Percentiles rank a stretch among this genome's conserved stretches.
Evolutionary conservation across 495 filamentous ascomycete genomes (phyloP).

Genomic region (Tuber melanosporum): DNA sequence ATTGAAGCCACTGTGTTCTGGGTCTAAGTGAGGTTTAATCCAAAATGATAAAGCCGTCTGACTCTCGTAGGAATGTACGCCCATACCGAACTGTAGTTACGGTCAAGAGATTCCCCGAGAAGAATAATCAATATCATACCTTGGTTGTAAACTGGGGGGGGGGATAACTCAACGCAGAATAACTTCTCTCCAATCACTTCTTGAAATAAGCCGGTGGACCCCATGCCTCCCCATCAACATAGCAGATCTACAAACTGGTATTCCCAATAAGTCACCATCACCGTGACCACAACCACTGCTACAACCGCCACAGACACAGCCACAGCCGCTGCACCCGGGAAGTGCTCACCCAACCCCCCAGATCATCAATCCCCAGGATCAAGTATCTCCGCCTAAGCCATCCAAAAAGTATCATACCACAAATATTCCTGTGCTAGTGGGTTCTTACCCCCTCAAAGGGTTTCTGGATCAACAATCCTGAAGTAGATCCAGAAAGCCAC

Average conservation of each 20-base stretch:
- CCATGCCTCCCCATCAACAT: background rate
- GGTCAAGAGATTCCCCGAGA: background rate
- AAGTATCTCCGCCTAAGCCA: background rate
- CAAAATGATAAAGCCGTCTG: background rate
- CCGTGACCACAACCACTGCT: background rate
- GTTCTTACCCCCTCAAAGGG: background rate
- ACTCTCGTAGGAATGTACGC: background rate
- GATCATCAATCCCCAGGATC: background rate
- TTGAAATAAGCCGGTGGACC: background rate
- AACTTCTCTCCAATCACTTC: background rate
- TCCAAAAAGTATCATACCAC: background rate
- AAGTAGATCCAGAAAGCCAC: background rate
- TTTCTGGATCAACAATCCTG: background rate
- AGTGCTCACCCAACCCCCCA: background rate
- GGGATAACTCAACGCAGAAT: background rate
- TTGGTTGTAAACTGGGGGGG: background rate
- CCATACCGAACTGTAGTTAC: background rate
- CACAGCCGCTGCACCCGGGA: background rate
- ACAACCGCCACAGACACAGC: background rate
- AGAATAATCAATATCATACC: background rate
- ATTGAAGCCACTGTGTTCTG: background rate
- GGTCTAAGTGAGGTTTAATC: background rate
- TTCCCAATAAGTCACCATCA: background rate
- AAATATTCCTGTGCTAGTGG: too few relatives aligned
- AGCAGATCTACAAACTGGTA: background rate